Conservation (phyloP, 176 grass and related monocot species). For the Zea mays region DNA sequence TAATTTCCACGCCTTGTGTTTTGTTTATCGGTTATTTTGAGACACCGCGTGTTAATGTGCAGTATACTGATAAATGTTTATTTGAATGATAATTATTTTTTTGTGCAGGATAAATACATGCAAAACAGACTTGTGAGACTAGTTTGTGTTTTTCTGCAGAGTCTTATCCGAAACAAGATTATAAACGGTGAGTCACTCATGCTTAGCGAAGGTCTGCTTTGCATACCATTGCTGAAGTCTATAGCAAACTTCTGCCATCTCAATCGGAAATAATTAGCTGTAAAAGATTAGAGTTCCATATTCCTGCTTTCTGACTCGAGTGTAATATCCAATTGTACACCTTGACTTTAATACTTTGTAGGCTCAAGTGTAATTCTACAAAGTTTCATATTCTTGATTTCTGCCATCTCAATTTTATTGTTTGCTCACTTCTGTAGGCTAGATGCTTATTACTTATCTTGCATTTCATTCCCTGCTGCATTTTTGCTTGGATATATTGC, state of each 20-base stretch:
- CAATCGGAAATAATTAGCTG: constrained; percentile 27
- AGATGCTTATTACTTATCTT: constrained; percentile 29
- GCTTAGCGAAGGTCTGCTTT: constrained; percentile 9
- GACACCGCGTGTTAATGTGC: background rate
- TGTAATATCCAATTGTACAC: constrained; percentile 15
- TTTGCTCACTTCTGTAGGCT: background rate
- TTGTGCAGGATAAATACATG: constrained; percentile 97
- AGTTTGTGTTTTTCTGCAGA: constrained; percentile 98
- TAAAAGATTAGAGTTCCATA: background rate
- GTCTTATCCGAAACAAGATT: constrained; percentile 94
- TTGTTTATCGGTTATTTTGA: background rate
- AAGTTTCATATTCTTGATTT: background rate
- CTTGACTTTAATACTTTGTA: background rate
- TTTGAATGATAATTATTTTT: constrained; percentile 16
- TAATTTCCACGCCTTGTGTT: background rate
- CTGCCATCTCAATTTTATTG: background rate
- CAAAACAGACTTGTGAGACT: constrained; percentile 98
- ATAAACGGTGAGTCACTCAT: constrained; percentile 72
- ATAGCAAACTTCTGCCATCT: background rate
- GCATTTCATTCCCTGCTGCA: background rate
- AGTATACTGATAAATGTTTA: background rate
- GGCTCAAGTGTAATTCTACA: too few relatives aligned
- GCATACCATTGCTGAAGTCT: background rate
- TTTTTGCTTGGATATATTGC: constrained; percentile 18
- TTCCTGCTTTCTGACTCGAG: background rate